Evolutionary conservation across 768 basidiomycete species (phyloP).

Genomic region (Leccinellum albellum): DNA sequence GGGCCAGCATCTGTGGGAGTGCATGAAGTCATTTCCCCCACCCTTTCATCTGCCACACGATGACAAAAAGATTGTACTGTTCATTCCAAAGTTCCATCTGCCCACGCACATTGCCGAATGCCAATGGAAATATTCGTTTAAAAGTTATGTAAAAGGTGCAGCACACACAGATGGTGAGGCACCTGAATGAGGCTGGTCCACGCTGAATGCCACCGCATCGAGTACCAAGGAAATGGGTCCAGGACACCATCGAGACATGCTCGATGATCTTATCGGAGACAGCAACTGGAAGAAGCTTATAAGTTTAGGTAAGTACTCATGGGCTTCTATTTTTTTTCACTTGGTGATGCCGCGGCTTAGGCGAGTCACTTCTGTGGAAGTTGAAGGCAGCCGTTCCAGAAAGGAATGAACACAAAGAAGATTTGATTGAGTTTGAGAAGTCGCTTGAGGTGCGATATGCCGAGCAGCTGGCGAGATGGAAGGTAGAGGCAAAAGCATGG

Average conservation of each 20-base stretch:
- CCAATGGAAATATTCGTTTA: neutral
- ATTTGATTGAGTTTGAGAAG: neutral
- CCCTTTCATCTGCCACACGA: neutral
- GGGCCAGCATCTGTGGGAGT: neutral
- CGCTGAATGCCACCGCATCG: neutral
- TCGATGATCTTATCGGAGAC: neutral
- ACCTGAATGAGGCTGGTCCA: neutral
- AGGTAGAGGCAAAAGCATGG: neutral
- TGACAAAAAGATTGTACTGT: neutral
- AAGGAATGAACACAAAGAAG: neutral
- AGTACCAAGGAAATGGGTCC: neutral
- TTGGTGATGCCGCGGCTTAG: neutral
- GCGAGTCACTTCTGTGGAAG: neutral
- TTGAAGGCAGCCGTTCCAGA: neutral
- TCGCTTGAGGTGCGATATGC: neutral
- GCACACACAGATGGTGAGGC: neutral
- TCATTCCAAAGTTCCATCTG: neutral
- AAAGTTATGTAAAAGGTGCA: neutral
- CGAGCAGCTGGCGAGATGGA: neutral
- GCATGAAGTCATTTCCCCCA: neutral
- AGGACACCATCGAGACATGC: neutral
- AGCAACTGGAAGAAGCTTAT: neutral
- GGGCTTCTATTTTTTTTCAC: too few relatives aligned
- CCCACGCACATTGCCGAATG: neutral
- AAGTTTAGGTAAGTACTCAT: neutral